Evolutionary conservation across 164 flowering plant species (phyloP), one percentile per base, ranked within the genome.

Genomic region (Dillenia turbinata): DNA sequence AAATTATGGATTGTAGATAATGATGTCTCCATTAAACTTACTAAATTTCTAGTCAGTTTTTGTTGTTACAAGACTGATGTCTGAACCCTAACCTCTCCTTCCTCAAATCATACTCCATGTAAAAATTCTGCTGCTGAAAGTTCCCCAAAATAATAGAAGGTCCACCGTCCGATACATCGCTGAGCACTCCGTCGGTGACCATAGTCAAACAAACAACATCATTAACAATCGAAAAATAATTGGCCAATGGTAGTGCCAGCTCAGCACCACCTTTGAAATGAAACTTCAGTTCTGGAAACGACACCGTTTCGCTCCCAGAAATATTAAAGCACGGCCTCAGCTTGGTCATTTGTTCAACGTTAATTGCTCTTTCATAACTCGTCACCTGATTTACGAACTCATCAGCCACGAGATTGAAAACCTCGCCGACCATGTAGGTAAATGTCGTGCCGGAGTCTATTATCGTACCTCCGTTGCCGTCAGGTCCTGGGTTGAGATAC

Each of bases 371-470:
- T 11, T 57, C 70, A 64, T 76, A 78, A 14, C 72, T 71, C 16
- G 57, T 60, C 70, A 77, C 68, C 61, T 87, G 93, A 9, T 15
- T 64, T 52, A 60, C 85, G 51, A 91, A 71, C 65, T 80, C 93
- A 2, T 58, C 8, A 0, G 80, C 86, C 19, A 91, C 81, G 6
- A 58, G 52, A 2, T 85, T 80, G 43, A 67, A 79, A 9, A 88
- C 69, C 8, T 60, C 65, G 6, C 55, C 59, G 61, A 81, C 88
- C 93, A 91, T 83, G 78, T 72, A 85, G 1, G 91, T 91, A 69
- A 86, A 85, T 12, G 95, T 86, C 10, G 93, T 62, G 12, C 95
- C 92, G 45, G 96, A 86, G 70, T 88, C 97, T 47, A 91, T 80
- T 0, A 91, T 74, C 10, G 83, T 71, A 17, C 97, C 97, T 22